Evolutionary conservation across 73 alveolate species (phyloP).

Genomic region (Uronychia binucleata): DNA sequence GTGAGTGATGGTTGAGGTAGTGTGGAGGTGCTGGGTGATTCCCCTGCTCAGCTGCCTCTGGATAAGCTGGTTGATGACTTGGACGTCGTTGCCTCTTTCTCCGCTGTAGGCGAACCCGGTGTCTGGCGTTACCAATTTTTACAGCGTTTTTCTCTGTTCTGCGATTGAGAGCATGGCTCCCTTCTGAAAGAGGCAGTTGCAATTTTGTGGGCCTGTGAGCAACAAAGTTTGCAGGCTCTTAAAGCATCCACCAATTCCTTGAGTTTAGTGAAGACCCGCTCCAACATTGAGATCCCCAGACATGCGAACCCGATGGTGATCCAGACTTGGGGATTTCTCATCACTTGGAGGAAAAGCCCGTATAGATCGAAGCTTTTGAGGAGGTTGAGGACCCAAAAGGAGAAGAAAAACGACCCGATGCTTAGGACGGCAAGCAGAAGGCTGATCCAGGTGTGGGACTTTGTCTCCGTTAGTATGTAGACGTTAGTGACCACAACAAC

Average conservation of each 20-base stretch:
- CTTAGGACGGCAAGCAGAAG: constrained; percentile 13
- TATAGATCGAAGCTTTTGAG: not conserved
- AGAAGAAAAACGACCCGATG: not conserved
- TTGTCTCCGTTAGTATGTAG: constrained; percentile 62
- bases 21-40: too few relatives aligned
- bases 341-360: not conserved
- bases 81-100: constrained; percentile 46
- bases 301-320: not conserved
- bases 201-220: not conserved
- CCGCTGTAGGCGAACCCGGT: constrained; percentile 48
- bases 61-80: constrained; percentile 14
- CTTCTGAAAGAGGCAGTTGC: not conserved
- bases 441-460: constrained; percentile 25
- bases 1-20: too few relatives aligned
- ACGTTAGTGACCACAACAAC: constrained; percentile 87
- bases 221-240: not conserved
- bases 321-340: constrained; percentile 2
- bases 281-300: not conserved
- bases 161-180: too few relatives aligned
- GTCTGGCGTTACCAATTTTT: not conserved
- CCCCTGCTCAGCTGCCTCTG: not conserved
- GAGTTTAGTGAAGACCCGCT: not conserved
- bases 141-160: not conserved
- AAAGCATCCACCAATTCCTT: not conserved
- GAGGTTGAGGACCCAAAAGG: not conserved